Evolutionary conservation across 2,329 filamentous ascomycete genomes (phyloP).

Genomic region (Trichoderma sp.): DNA sequence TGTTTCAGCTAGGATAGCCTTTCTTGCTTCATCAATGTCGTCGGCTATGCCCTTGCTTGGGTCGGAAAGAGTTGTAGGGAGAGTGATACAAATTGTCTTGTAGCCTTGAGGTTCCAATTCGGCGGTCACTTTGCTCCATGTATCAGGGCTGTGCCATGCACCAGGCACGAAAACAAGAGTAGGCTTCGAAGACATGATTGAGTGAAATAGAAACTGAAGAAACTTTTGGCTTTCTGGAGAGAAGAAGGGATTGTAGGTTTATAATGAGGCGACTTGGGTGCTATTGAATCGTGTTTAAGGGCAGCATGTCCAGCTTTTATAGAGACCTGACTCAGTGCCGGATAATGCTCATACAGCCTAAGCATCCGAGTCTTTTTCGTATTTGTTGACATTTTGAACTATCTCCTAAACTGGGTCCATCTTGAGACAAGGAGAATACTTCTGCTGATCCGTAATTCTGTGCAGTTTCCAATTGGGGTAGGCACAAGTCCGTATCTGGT

Average conservation of each 20-base stretch:
- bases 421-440: background rate
- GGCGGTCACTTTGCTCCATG: conserved; percentile 40
- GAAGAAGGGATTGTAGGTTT: background rate
- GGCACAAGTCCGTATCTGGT: background rate
- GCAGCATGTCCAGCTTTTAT: background rate
- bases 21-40: conserved; percentile 44
- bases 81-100: conserved; percentile 40
- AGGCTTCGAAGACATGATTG: conserved; percentile 32
- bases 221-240: background rate
- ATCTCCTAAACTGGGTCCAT: conserved; percentile 11
- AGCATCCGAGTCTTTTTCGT: conserved; percentile 17
- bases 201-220: background rate
- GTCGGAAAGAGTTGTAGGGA: conserved; percentile 43
- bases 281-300: background rate
- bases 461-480: background rate
- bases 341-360: background rate
- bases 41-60: conserved; percentile 43
- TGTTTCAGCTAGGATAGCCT: conserved; percentile 41
- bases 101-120: conserved; percentile 38
- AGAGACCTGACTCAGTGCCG: background rate
- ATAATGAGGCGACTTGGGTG: background rate
- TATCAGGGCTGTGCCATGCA: conserved; percentile 48
- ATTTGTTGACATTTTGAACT: background rate
- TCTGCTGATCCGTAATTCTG: background rate
- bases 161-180: conserved; percentile 50